Percentiles rank a stretch among this genome's conserved stretches.
These are phyloP conservation scores for Plasmopara muralis DNA, from an alignment of 352 stramenopile species.

Conservation along the genomic window DNA sequence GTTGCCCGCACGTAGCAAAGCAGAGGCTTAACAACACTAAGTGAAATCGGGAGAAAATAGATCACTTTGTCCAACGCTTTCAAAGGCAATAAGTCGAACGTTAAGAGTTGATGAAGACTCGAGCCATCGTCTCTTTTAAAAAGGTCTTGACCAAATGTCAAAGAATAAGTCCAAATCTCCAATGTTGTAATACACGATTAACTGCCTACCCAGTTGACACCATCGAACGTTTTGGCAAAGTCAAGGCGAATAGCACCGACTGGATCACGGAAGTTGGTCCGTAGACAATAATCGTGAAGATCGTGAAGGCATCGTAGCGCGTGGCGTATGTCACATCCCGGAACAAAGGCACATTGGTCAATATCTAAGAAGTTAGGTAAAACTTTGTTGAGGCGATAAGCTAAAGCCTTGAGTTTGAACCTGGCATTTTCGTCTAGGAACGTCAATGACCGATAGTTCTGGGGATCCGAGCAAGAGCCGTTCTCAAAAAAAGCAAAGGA, in stretches of 20 bases:
- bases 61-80: background rate
- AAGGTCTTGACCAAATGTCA: background rate
- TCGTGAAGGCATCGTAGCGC: background rate
- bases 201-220: conserved; percentile 4
- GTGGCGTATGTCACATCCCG: background rate
- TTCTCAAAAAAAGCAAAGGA: background rate
- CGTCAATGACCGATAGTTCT: background rate
- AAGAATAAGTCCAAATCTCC: background rate
- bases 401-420: background rate
- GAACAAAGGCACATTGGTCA: background rate
- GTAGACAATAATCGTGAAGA: background rate
- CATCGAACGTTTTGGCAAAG: conserved; percentile 4
- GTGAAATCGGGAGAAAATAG: background rate
- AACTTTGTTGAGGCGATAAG: background rate
- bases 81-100: background rate
- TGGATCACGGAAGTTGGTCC: background rate
- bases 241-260: conserved; percentile 2
- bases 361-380: background rate
- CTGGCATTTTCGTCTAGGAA: background rate
- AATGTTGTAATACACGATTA: background rate
- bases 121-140: too few species aligned
- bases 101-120: background rate
- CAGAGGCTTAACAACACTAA: background rate
- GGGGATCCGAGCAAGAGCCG: background rate
- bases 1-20: background rate